These are phyloP conservation scores for Citeromyces siamensis DNA, from an alignment of 1,139 yeast species.

Conservation along the genomic window DNA sequence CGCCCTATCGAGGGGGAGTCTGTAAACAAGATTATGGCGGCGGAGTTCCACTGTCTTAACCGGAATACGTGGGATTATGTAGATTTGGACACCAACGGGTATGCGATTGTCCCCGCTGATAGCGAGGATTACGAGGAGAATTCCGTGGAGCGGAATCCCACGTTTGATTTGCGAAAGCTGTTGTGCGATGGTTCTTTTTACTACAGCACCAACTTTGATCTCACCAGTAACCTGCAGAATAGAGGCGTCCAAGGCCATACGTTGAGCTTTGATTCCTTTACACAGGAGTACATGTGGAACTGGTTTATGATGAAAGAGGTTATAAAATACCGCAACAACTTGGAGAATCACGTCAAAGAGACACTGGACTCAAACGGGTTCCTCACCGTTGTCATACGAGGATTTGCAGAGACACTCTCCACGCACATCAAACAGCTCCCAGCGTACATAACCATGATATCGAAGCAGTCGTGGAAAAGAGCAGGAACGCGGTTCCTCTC, in stretches of 20 bases:
- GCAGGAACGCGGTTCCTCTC: conserved; percentile 95
- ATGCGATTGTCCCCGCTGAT: conserved; percentile 8
- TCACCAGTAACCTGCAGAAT: conserved; percentile 72
- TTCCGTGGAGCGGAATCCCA: conserved; percentile 55
- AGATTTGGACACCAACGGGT: conserved; percentile 51
- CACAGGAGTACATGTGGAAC: conserved; percentile 95
- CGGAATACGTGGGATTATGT: conserved; percentile 71
- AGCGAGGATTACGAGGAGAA: conserved; percentile 5
- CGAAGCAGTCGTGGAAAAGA: conserved; percentile 89
- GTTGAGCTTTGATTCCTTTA: conserved; percentile 43
- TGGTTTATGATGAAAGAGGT: conserved; percentile 81
- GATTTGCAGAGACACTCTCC: conserved; percentile 73
- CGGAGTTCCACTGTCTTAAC: conserved; percentile 74
- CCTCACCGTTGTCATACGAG: conserved; percentile 84
- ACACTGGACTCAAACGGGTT: conserved; percentile 67
- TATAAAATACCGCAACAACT: conserved; percentile 56
- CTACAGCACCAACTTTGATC: conserved; percentile 84
- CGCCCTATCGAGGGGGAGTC: conserved; percentile 70
- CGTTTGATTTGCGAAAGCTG: conserved; percentile 65
- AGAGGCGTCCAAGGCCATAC: conserved; percentile 40
- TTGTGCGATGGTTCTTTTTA: conserved; percentile 84
- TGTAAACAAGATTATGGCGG: conserved; percentile 68
- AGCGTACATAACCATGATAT: conserved; percentile 66
- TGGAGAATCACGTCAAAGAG: conserved; percentile 45
- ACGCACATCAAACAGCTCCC: conserved; percentile 36